These are phyloP conservation scores for Calonectria hawksworthii DNA, from an alignment of 2,329 filamentous ascomycete species.

Conservation along the genomic window DNA sequence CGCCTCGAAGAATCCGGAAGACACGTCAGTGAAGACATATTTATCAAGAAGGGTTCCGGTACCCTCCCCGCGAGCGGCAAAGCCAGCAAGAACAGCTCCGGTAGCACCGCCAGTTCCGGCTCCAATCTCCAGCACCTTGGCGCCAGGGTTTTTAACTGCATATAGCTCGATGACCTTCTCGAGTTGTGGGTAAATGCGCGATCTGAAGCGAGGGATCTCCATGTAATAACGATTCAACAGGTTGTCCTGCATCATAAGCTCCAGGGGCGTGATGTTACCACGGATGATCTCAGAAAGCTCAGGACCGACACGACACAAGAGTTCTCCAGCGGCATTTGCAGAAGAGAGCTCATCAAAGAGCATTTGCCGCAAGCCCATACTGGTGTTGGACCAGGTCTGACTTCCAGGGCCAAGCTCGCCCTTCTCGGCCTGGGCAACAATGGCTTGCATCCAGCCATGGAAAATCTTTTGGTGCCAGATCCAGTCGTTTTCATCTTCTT, in stretches of 20 bases:
- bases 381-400: background rate
- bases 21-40: background rate
- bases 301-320: background rate
- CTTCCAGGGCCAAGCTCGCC: background rate
- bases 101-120: background rate
- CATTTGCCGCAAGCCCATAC: conserved; percentile 1
- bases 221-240: background rate
- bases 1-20: background rate
- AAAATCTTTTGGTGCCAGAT: background rate
- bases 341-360: background rate
- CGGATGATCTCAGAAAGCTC: background rate
- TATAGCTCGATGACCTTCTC: background rate
- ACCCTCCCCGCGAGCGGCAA: background rate
- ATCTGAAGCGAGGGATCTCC: conserved; percentile 1
- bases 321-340: background rate
- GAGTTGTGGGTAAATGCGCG: background rate
- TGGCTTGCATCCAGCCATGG: background rate
- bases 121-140: background rate
- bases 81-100: background rate
- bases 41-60: background rate
- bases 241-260: conserved; percentile 1
- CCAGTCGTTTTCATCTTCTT: background rate
- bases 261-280: background rate
- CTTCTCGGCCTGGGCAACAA: background rate
- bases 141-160: background rate